Conservation (phyloP, 768 basidiomycete species). For the Tricholoma saponaceum region DNA sequence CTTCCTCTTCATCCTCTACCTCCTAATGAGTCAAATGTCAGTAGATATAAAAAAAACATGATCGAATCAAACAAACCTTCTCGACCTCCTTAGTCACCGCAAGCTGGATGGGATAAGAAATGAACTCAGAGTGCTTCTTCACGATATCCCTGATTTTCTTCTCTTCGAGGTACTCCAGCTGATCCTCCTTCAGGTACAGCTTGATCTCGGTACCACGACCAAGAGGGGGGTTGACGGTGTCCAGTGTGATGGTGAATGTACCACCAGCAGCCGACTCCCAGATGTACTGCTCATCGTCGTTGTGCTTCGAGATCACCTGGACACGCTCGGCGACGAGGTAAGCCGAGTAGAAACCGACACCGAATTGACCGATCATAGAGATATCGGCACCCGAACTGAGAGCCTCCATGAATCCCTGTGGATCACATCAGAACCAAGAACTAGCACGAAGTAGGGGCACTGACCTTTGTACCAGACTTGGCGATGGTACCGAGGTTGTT, state of each 20-base stretch:
- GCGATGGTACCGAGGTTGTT: slow-evolving; percentile 98
- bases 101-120: slow-evolving; percentile 98
- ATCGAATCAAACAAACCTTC: slow-evolving; percentile 60
- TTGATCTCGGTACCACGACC: slow-evolving; percentile 93
- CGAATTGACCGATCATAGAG: slow-evolving; percentile 98
- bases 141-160: slow-evolving; percentile 99
- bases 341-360: slow-evolving; percentile 99
- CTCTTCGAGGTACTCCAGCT: slow-evolving; percentile 98
- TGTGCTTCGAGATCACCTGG: slow-evolving; percentile 99
- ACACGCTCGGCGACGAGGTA: slow-evolving; percentile 99
- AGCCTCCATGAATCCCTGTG: slow-evolving; percentile 98
- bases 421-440: slow-evolving; percentile 5
- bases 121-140: slow-evolving; percentile 99
- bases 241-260: slow-evolving; percentile 97
- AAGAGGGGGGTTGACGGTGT: slow-evolving; percentile 84
- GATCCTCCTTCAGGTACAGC: slow-evolving; percentile 96
- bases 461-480: slow-evolving; percentile 89
- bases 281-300: slow-evolving; percentile 99
- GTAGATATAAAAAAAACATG: neutral
- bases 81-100: slow-evolving; percentile 99
- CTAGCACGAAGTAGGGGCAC: slow-evolving; percentile 14
- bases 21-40: slow-evolving; percentile 33
- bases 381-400: slow-evolving; percentile 85
- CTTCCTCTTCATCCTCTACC: slow-evolving; percentile 77
- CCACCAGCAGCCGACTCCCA: slow-evolving; percentile 99